A percentile compares a stretch with the other conserved stretches of the same genome.
Conservation (phyloP, 1,284 basidiomycete genomes). For the Ganoderma multipileum region DNA sequence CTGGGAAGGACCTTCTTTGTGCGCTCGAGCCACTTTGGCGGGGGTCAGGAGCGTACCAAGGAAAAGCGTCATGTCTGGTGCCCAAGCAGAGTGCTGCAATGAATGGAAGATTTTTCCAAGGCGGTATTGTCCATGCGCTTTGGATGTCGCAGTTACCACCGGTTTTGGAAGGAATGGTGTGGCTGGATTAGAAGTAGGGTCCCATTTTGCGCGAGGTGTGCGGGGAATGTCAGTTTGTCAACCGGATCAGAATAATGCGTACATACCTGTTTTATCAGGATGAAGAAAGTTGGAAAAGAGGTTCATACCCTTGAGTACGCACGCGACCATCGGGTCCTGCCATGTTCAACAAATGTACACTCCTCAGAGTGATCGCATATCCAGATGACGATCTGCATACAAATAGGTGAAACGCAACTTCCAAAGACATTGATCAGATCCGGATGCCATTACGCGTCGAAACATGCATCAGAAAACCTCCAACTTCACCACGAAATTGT, state of each 20-base stretch:
- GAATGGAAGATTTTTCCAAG: too few relatives aligned
- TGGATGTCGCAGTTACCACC: too few relatives aligned
- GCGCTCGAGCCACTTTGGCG: not conserved
- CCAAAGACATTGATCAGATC: not conserved
- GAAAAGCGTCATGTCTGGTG: not conserved
- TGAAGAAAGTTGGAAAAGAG: too few relatives aligned
- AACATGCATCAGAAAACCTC: not conserved
- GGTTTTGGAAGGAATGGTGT: too few relatives aligned
- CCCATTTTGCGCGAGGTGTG: too few relatives aligned
- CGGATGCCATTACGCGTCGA: not conserved
- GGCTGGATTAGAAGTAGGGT: too few relatives aligned
- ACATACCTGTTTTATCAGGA: too few relatives aligned
- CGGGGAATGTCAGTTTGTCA: too few relatives aligned
- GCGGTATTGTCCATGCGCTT: too few relatives aligned
- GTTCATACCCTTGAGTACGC: not conserved
- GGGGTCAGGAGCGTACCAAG: not conserved
- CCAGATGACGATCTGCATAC: not conserved
- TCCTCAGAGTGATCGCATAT: not conserved
- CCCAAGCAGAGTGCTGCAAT: too few relatives aligned
- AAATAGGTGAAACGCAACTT: not conserved
- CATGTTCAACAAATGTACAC: not conserved
- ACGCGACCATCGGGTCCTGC: not conserved
- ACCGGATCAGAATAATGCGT: too few relatives aligned
- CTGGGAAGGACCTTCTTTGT: not conserved
- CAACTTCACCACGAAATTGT: not conserved